Base-by-base conservation (phyloP, 2,329 filamentous ascomycete species). In the Fusarium domesticum region DNA sequence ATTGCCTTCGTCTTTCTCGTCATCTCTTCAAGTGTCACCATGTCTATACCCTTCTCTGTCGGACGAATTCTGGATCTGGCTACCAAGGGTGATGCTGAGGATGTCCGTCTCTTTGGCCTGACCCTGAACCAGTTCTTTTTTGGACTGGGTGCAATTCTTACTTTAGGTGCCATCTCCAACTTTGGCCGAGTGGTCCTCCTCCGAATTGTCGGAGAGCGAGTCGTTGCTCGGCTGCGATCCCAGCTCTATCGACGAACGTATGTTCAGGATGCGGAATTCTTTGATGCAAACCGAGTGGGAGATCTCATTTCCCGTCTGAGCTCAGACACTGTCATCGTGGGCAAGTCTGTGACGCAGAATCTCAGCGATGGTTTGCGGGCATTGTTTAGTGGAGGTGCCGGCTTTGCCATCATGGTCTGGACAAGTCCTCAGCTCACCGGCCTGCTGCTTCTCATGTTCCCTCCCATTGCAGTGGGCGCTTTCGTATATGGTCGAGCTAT, bases 301-400 rank as follows among this genome's bases (percentile, higher is more conserved):
- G 93, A 98, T 64, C 73, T 98, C 57, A 96, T 98, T 61, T 97
- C 92, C 30, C 85, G 95, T 30, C 81, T 98, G 35, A 91, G 92
- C 60, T 95, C 91, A 2, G 95, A 98, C 66, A 96, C 93, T 1
- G 89, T 97, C 62, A 95, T 98, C 61, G 93, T 98, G 42, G 93
- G 92, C 63, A 98, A 98, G 70, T 96, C 90, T 60, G 96, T 98
- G 54, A 98, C 93, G 0, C 92, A 97, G 64, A 98, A 98, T 63
- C 73, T 98, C 38, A 97, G 92, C 6, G 93, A 98, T 68, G 93
- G 93, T n/a, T 77, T 98, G 40, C 81, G 93, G 48, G 86, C 93
- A 14, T 71, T 93, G 23, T 92, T 98, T 49, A 96, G 90, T 56
- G 93, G 93, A 56, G 83, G 80, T 23, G 92, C 92, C 47, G 95